Base-by-base conservation (phyloP, 768 basidiomycete species). In the Nevesoporus exiguus region DNA sequence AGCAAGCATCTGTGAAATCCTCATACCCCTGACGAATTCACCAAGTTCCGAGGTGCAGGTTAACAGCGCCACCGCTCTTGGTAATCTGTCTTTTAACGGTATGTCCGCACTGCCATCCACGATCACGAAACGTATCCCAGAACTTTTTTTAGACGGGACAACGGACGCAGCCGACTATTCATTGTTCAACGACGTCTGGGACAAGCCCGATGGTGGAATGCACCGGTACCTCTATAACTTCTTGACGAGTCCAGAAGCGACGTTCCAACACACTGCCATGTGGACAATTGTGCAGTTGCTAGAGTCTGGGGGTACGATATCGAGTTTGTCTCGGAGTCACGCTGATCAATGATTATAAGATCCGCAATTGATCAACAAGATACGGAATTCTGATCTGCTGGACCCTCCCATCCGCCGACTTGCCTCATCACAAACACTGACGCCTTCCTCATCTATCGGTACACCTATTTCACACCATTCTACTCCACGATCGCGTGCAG, bases 221-320 rank as follows among this genome's bases (percentile, higher is more conserved):
- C 96, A 98, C 70, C 83, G 82, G 56, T 99, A 99, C 73, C 78
- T 99, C 41, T 88, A 92, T 67, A 83, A 92, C 43, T 99, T 99
- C 83, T 73, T 99, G 62, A 91, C 84, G 39, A 95, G 91, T 66
- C 77, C 89, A 7, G 97, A 99, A 66, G 88, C 92, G 14, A 99
- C 97, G 1, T 99, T 99, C 86, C 95, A 98, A 71, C 97, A 99
- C 68, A 99, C 98, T 58, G 97, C 97, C 31, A 94, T 99, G 40
- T 99, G 97, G 97, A 98, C 97, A 0, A 95, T 98, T 61, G 95
- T 98, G 24, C 97, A 99, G 67, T 75, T 99, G 21, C 78, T 99
- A 25, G 97, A 99, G 69, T 96, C 96, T n/a, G 90, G 92, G 57
- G 91, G 89, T 90, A 60, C 40, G 76, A 60, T 1, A 1, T 19